Base-by-base conservation (phyloP, 176 grass and related monocot species). In the Triticum urartu region DNA sequence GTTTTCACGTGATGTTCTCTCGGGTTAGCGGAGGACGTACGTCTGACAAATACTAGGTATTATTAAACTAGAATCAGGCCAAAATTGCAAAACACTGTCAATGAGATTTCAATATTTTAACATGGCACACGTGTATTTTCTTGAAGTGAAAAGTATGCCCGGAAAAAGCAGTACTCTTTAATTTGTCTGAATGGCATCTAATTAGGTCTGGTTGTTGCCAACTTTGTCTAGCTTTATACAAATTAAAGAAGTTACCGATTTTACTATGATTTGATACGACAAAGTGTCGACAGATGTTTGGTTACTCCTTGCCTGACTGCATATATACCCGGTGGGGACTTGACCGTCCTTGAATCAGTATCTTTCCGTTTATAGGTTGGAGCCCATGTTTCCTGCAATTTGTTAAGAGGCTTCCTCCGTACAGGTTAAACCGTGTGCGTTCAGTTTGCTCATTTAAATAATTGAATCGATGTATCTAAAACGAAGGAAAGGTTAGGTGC, bases 141-240 rank as follows among this genome's bases (percentile, higher is more conserved):
- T 85, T 14, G 11, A 72, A 72, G 54, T 89, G 28, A 71, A 54
- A 77, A 86, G 18, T 20, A 9, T 9, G 6, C 13, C 70, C 5
- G 2, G 34, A 59, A 50, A 89, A 84, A 56, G 81, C 69, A 87
- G 22, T 3, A 15, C 58, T 3, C 86, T 6, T 14, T 42, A 42
- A 42, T 42, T 42, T 28, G 69, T 86, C 65, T n/a, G 36, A 74
- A 59, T 58, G 67, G 85, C 85, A 90, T 90, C 80, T 79, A 84
- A 79, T 79, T 84, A 62, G 80, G 85, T 34, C 47, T 34, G 24
- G 54, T 34, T 72, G 75, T 18, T 83, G 75, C 80, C 42, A 87
- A 30, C 80, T 80, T 86, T 86, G 9, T 7, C 26, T 18, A 61
- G 14, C 82, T 89, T 90, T 84, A 83, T 83, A 83, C 60, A 79